These are phyloP conservation scores for Mycosphaerella arachidis DNA, from an alignment of 2,329 filamentous ascomycete genomes.

Conservation along the genomic window DNA sequence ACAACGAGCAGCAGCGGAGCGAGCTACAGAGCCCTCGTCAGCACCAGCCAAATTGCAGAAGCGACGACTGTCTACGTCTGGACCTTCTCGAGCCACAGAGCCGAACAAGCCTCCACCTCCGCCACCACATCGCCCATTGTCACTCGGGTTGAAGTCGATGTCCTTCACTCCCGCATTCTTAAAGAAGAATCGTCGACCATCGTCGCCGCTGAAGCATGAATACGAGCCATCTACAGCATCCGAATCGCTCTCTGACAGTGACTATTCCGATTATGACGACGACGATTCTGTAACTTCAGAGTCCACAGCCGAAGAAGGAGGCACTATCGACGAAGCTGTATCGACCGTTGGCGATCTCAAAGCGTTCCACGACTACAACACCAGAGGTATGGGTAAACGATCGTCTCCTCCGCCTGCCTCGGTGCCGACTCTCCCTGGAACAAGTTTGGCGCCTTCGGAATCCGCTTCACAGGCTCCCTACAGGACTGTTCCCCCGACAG, in stretches of 20 bases:
- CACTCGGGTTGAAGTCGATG: slow-evolving; percentile 24
- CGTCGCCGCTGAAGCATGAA: slow-evolving; percentile 94
- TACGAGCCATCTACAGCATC: slow-evolving; percentile 80
- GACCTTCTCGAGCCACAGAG: background rate
- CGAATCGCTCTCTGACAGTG: slow-evolving; percentile 56
- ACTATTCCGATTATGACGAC: slow-evolving; percentile 50
- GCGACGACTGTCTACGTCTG: slow-evolving; percentile 13
- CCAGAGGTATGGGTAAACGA: slow-evolving; percentile 31
- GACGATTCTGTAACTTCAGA: slow-evolving; percentile 44
- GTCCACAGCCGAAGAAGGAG: slow-evolving; percentile 48
- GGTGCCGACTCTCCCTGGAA: slow-evolving; percentile 11
- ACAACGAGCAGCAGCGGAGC: slow-evolving; percentile 13
- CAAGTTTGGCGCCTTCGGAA: slow-evolving; percentile 65
- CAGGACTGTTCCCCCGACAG: slow-evolving; percentile 44
- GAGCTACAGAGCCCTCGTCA: slow-evolving; percentile 24
- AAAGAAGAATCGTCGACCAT: slow-evolving; percentile 63
- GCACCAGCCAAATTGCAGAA: slow-evolving; percentile 35
- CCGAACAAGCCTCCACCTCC: slow-evolving; percentile 29
- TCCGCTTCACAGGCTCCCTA: slow-evolving; percentile 75
- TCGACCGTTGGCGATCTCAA: slow-evolving; percentile 32
- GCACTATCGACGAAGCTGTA: slow-evolving; percentile 16
- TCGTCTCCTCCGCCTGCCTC: slow-evolving; percentile 22
- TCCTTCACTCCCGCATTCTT: slow-evolving; percentile 36
- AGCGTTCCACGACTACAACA: slow-evolving; percentile 32
- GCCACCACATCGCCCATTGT: slow-evolving; percentile 22